These are phyloP conservation scores for Plasmodium gaboni DNA, from an alignment of 169 alveolate genomes.

Conservation along the genomic window DNA sequence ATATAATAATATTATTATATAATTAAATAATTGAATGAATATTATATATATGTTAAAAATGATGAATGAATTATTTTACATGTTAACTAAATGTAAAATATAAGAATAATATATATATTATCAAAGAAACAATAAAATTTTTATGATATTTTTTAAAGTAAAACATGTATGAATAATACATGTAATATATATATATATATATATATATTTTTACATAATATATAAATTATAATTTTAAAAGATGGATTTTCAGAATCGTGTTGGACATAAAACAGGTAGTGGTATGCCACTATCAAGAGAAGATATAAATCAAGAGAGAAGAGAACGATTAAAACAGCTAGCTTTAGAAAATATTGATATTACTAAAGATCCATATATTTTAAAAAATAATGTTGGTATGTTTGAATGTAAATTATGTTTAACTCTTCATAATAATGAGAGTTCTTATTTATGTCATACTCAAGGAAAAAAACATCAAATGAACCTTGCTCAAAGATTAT, in stretches of 20 bases:
- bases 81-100: too few relatives aligned
- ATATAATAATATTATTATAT: too few relatives aligned
- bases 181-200: too few relatives aligned
- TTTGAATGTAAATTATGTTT: conserved; percentile 95
- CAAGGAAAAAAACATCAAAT: conserved; percentile 98
- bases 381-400: conserved; percentile 96
- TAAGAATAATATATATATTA: too few relatives aligned
- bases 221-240: conserved; percentile 14
- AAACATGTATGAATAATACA: too few relatives aligned
- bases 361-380: conserved; percentile 97
- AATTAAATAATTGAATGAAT: too few relatives aligned
- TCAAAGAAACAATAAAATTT: too few relatives aligned
- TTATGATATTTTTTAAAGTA: too few relatives aligned
- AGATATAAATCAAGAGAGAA: conserved; percentile 95
- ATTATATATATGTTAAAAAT: too few relatives aligned
- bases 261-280: conserved; percentile 98
- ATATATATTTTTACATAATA: too few relatives aligned
- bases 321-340: conserved; percentile 95
- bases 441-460: conserved; percentile 98
- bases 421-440: conserved; percentile 98
- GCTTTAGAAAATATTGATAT: conserved; percentile 97
- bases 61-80: too few relatives aligned
- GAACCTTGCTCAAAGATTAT: conserved; percentile 95
- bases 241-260: conserved; percentile 97
- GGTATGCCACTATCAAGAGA: conserved; percentile 97